Evolutionary conservation across 371 early-diverging fungal species (phyloP), one percentile per base, ranked within the genome.

Genomic region (Lichtheimia ramosa): DNA sequence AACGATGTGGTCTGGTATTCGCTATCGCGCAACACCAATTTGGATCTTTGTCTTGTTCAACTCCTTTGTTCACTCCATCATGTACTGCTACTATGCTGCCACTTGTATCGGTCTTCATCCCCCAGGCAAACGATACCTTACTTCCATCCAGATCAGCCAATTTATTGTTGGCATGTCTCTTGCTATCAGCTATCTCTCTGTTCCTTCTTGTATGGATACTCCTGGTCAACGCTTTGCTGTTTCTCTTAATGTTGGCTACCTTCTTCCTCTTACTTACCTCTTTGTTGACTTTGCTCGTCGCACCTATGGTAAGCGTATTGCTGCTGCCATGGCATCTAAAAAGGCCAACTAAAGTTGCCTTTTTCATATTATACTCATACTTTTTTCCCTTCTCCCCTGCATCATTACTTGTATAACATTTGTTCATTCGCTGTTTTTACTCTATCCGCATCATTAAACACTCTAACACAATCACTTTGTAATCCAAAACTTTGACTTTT

Each of bases 41-140:
- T 92, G 92, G 83, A 87, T 92, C 65, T 93, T 94, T 69, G 93
- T 93, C 43, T 74, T 92, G 46, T 87, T 91, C 75, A 95, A 94
- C 79, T 92, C 92, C 7, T 89, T 93, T 63, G 90, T 95, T 55
- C 96, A 95, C 73, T 86, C 94, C 58, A 72, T 93, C 80, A 95
- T 95, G 95, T 95, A 95, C 75, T 71, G 77, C 51, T 95, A 94
- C 79, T 95, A 94, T 56, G 86, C 90, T 24, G 73, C 86, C 54
- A 92, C 93, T 14, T 87, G 85, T 21, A 61, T 91, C 21, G 93
- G 92, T 21, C 66, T 91, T 42, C 84, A 82, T 61, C 92, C 92
- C 27, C 92, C 91, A 8, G 89, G 90, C 58, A 94, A 95, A 76
- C 85, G 88, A 64, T 87, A 89, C 68, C 74, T 95, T 61, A 94